Base-by-base conservation (phyloP, 371 early-diverging fungal species). In the Mucor plumbeus region DNA sequence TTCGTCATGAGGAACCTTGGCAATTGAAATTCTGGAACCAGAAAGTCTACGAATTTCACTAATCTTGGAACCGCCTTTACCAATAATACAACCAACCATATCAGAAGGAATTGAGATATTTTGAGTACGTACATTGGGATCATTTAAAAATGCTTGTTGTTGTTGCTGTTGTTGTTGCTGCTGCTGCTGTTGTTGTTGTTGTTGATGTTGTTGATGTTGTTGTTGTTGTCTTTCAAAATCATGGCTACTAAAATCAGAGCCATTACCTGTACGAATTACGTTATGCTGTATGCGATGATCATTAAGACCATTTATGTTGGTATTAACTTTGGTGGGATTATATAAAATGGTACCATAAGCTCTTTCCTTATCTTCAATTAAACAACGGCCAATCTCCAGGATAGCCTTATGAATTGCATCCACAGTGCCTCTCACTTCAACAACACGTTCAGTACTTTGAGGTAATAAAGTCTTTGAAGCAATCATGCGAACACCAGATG, bases 1-100 rank as follows among this genome's bases (percentile, higher is more conserved):
- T 63, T 88, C 90, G 64, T 92, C 90, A 69, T 91, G 90, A 7
- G 92, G 88, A 3, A 84, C 81, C 75, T 92, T 92, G 64, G 92
- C 93, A 76, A 95, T 93, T 59, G 90, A 90, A 65, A 97, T 93
- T 66, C 91, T 86, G 55, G 94, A 91, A 14, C 96, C 95, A 26
- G 94, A 92, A 21, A 89, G 72, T 43, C 89, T 85, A 60, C 97
- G 91, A 65, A 97, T 94, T 76, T 96, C 96, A 40, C 94, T 91
- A 71, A 97, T 97, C 73, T 92, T 92, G 34, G 87, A 75, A 15
- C 98, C 98, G 21, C 87, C 90, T 77, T 93, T 94, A 69, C 97
- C 97, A 71, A 97, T 97, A 66, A 97, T 91, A 68, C 94, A 92
- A 33, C 97, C 97, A 44, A 96, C 96, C 92, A 94, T 92, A 73